Conservation (phyloP, 2,329 filamentous ascomycete genomes). For the Cephalotrichum gorgonifer region DNA sequence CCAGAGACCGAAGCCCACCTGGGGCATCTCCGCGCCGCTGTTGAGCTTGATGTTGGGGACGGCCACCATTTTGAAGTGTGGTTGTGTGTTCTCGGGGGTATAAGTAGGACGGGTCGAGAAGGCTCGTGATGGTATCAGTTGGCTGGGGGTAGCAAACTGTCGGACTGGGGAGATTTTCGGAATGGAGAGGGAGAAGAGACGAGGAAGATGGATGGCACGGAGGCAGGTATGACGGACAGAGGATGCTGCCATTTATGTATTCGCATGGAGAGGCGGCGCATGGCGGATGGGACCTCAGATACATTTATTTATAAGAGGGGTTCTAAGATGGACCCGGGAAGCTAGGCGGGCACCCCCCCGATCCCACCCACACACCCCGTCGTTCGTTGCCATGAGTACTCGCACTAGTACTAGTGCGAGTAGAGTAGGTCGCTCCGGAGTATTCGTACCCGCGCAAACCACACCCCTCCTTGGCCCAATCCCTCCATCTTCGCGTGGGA, state of each 20-base stretch:
- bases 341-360: too few relatives aligned
- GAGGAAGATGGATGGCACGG: background rate
- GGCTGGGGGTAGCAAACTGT: background rate
- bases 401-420: background rate
- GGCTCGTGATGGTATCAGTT: background rate
- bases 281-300: background rate
- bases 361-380: too few relatives aligned
- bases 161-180: background rate
- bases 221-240: background rate
- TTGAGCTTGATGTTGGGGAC: slow-evolving; percentile 43
- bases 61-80: slow-evolving; percentile 6
- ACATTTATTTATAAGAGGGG: background rate
- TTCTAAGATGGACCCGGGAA: slow-evolving; percentile 1
- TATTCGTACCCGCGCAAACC: background rate
- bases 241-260: background rate
- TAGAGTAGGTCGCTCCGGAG: too few relatives aligned
- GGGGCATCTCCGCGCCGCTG: slow-evolving; percentile 60
- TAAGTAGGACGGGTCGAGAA: background rate
- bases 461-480: background rate
- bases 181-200: background rate
- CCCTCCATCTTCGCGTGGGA: background rate
- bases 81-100: background rate
- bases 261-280: background rate
- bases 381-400: background rate
- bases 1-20: slow-evolving; percentile 72